Conservation (phyloP, 768 basidiomycete genomes). For the Boletus vinaceobasis region DNA sequence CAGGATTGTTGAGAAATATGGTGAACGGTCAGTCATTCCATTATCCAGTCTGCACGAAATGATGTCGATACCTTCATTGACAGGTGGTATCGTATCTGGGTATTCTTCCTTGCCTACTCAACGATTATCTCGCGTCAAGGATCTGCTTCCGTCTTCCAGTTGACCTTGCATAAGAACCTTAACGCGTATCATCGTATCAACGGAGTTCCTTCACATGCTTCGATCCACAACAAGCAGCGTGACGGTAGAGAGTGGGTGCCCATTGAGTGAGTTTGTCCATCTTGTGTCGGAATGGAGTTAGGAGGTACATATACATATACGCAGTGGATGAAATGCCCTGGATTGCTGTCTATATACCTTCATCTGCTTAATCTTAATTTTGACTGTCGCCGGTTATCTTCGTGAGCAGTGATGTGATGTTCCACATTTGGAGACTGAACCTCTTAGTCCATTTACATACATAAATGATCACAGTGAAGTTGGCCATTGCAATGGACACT, state of each 20-base stretch:
- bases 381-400: not conserved
- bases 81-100: constrained; percentile 92
- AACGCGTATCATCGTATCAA: constrained; percentile 92
- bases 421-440: too few species aligned
- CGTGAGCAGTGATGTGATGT: not conserved
- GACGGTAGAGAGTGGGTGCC: constrained; percentile 26
- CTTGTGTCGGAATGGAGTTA: not conserved
- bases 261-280: constrained; percentile 17
- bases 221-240: constrained; percentile 58
- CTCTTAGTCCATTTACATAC: too few species aligned
- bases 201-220: constrained; percentile 78
- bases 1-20: constrained; percentile 83
- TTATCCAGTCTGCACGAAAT: too few species aligned
- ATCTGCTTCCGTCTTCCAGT: constrained; percentile 89
- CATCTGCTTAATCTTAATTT: constrained; percentile 27
- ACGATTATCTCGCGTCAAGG: constrained; percentile 88
- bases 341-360: constrained; percentile 19
- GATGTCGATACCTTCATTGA: not conserved
- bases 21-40: constrained; percentile 51
- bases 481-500: too few species aligned
- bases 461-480: too few species aligned
- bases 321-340: constrained; percentile 10
- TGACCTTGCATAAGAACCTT: constrained; percentile 97
- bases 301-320: not conserved
- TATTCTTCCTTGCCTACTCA: constrained; percentile 93